These are phyloP conservation scores for Sporisorium sorghi DNA, from an alignment of 1,284 basidiomycete species.

Conservation along the genomic window DNA sequence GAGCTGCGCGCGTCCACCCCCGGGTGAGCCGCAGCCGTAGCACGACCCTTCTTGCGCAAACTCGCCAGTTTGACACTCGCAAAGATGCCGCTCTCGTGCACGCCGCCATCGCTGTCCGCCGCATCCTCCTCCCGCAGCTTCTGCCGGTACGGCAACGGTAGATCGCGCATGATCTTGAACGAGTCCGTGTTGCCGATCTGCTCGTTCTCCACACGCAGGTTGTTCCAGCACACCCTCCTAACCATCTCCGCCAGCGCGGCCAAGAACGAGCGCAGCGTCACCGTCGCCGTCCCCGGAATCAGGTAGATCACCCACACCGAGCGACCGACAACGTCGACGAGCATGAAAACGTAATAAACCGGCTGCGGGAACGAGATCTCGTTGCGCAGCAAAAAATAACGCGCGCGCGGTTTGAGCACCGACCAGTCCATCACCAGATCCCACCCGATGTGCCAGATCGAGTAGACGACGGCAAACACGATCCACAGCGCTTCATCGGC, in stretches of 20 bases:
- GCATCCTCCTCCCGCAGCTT: slow-evolving; percentile 14
- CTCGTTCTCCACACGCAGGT: slow-evolving; percentile 84
- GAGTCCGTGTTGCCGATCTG: slow-evolving; percentile 73
- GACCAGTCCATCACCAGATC: slow-evolving; percentile 75
- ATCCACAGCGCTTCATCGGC: slow-evolving; percentile 63
- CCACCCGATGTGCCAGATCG: slow-evolving; percentile 82
- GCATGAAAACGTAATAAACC: slow-evolving; percentile 72
- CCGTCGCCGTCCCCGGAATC: slow-evolving; percentile 73
- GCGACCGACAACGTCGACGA: slow-evolving; percentile 78
- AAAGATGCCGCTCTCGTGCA: slow-evolving; percentile 31
- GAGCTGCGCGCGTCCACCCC: neutral
- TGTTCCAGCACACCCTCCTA: slow-evolving; percentile 90
- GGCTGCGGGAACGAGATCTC: slow-evolving; percentile 73
- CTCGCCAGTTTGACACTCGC: slow-evolving; percentile 23
- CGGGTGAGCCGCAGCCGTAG: neutral
- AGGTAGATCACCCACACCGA: slow-evolving; percentile 87
- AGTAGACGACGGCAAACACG: slow-evolving; percentile 76
- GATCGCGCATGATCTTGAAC: slow-evolving; percentile 61
- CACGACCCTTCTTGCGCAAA: slow-evolving; percentile 16
- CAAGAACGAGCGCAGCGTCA: slow-evolving; percentile 77
- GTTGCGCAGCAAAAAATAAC: slow-evolving; percentile 77
- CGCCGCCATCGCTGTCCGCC: neutral
- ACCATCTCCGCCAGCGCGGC: slow-evolving; percentile 81
- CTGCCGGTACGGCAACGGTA: slow-evolving; percentile 57
- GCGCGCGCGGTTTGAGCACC: slow-evolving; percentile 75